Evolutionary conservation across 2,329 filamentous ascomycete species (phyloP), one percentile per base, ranked within the genome.

Genomic region (Lachnum nothofagi): DNA sequence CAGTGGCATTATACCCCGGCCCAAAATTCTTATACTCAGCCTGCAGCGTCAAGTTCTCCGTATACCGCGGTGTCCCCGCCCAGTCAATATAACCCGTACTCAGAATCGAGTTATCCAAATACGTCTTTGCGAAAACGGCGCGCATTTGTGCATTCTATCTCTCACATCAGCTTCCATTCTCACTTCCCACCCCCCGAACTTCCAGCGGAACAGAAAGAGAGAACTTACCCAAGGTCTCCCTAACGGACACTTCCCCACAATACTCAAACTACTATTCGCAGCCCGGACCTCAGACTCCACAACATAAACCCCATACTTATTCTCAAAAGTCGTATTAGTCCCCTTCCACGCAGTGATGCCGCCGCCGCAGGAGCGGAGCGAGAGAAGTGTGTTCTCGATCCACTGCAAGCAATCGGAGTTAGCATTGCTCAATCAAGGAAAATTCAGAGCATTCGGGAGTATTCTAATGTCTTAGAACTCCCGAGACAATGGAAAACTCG

Each of bases 291-390:
- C 66, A 0, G 76, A 78, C 23, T 77, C 70, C 41, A 78, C 72
- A 50, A 86, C 75, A 63, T 86, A 86, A 1, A 80, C 76, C 7
- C 83, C 82, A 63, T 84, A 85, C 57, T 81, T 82, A 66, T 86
- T 86, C 4, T 65, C 62, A 44, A 80, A 83, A 0, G 80, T 83
- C 0, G 81, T 85, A 64, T 85, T 84, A 0, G 77, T 74, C 23
- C 78, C 80, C 59, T 86, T 86, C 83, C 82, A 86, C 0, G 83
- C 82, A 0, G 80, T 83, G 46, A 86, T 79, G 9, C 82, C 83
- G 14, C 83, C 83, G 3, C 80, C 79, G 55, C 82, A 86, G 57
- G 67, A 70, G 8, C 83, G 76, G 10, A 86, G 71, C 0, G 70
- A 68, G 2, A 86, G 65, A 0, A 69, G 67, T 1, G 75, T 79